Conservation (phyloP, 768 basidiomycete genomes). For the Trametes cingulata region DNA sequence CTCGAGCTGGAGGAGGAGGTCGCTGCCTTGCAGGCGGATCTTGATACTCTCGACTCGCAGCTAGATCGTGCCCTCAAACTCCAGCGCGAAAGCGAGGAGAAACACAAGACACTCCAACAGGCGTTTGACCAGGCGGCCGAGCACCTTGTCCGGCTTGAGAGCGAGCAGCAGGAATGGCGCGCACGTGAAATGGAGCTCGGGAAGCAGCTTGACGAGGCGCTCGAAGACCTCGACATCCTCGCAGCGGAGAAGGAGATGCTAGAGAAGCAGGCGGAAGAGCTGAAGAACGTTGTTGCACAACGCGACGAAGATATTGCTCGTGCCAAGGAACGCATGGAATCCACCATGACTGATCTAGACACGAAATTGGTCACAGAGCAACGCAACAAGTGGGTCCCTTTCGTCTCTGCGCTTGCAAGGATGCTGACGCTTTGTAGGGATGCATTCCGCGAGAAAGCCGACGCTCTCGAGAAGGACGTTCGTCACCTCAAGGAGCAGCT, state of each 20-base stretch:
- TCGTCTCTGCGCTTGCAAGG: not conserved
- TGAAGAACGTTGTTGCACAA: conserved; percentile 64
- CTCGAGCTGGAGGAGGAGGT: conserved; percentile 86
- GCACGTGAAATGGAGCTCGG: conserved; percentile 63
- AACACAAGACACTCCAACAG: conserved; percentile 65
- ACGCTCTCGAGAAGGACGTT: conserved; percentile 64
- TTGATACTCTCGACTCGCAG: conserved; percentile 84
- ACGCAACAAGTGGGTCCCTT: conserved; percentile 56
- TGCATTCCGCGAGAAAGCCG: conserved; percentile 55
- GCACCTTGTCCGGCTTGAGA: conserved; percentile 80
- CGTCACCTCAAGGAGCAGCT: conserved; percentile 77
- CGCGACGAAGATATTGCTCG: conserved; percentile 81
- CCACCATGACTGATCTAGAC: conserved; percentile 64
- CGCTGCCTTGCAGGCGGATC: conserved; percentile 72
- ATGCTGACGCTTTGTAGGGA: conserved; percentile 47
- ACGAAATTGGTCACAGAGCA: conserved; percentile 65
- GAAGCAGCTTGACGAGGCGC: conserved; percentile 56
- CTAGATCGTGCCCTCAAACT: conserved; percentile 75
- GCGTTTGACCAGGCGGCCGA: conserved; percentile 86
- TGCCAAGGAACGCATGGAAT: conserved; percentile 74
- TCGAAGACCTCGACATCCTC: conserved; percentile 59
- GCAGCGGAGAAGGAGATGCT: conserved; percentile 62
- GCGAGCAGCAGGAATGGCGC: conserved; percentile 69
- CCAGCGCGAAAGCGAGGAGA: conserved; percentile 80
- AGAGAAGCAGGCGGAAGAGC: conserved; percentile 64